Base-by-base conservation (phyloP, 108 stramenopile species). In the Skeletonema potamos region DNA sequence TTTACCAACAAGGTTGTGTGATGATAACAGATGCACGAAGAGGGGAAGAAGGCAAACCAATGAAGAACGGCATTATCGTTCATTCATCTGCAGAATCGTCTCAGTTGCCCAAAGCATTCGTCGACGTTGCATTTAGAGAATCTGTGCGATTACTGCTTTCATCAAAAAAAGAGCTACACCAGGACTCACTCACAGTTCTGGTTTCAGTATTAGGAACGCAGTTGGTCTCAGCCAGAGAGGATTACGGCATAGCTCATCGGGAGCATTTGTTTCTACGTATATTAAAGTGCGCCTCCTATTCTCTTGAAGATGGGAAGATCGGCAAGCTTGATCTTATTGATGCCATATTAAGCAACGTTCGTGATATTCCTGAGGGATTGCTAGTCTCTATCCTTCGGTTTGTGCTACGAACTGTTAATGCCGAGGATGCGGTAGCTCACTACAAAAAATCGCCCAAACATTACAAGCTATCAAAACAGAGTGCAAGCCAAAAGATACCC, bases 311-410 rank as follows among this genome's bases (percentile, higher is more conserved):
- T 36, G 28, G 32, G 27, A 48, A 18, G 41, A 39, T 71, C 36
- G 59, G 69, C 29, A 63, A 73, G 27, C 68, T 81, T 43, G 69
- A 81, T 32, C 62, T 74, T 33, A 10, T 74, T 12, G 58, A 74
- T 66, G 80, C 67, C 7, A 61, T 81, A 26, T 55, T 81, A 32
- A 22, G 57, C 15, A 59, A 74, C 36, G 69, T 81, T 22, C n/a
- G 26, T 24, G 80, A 81, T 62, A 59, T 81, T 30, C 73, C 80
- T 20, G 80, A 81, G 30, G 56, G 54, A n/a, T 57, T 66, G 22
- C 64, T 81, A n/a, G 69, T 81, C 9, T 81, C 62, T 34, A 74
- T 81, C 62, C 61, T 81, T 41, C 32, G 69, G 64, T 73, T 66
- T 60, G n/a, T 81, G 20, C 32, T 81, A 48, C 62, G 68, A 66